These are phyloP conservation scores for Cytospora piceicola DNA, from an alignment of 2,329 filamentous ascomycete species.

Conservation along the genomic window DNA sequence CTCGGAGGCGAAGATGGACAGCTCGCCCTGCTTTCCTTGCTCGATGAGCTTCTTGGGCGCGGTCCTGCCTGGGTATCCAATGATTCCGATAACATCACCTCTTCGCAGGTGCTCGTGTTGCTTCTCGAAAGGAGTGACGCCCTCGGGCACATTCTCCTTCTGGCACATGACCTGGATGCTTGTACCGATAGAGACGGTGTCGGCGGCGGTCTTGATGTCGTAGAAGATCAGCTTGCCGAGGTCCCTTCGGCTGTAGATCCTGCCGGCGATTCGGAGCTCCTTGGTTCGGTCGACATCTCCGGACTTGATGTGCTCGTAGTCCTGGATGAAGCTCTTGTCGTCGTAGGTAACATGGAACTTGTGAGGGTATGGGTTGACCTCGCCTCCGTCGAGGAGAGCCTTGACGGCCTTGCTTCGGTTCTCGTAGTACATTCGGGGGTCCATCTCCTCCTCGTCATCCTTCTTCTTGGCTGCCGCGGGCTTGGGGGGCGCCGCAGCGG, in stretches of 20 bases:
- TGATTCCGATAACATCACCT: slow-evolving; percentile 90
- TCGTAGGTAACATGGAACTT: slow-evolving; percentile 87
- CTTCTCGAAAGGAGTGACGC: slow-evolving; percentile 71
- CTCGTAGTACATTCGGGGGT: slow-evolving; percentile 82
- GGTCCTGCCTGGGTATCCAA: slow-evolving; percentile 83
- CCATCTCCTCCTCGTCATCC: slow-evolving; percentile 64
- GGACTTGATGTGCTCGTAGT: slow-evolving; percentile 76
- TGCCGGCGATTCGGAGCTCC: slow-evolving; percentile 76
- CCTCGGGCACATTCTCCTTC: slow-evolving; percentile 73
- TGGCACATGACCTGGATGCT: slow-evolving; percentile 94
- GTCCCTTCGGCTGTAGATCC: slow-evolving; percentile 86
- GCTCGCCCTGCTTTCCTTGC: slow-evolving; percentile 79
- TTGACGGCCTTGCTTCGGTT: slow-evolving; percentile 83
- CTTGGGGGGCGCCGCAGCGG: slow-evolving; percentile 56
- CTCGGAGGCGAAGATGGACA: slow-evolving; percentile 90
- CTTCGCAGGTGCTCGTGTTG: slow-evolving; percentile 89
- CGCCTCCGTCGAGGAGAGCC: slow-evolving; percentile 71
- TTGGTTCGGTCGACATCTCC: slow-evolving; percentile 81
- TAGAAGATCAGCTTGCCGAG: slow-evolving; percentile 92
- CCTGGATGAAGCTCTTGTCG: slow-evolving; percentile 75
- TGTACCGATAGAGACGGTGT: slow-evolving; percentile 63
- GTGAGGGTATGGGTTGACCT: slow-evolving; percentile 89
- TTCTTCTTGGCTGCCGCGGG: slow-evolving; percentile 57
- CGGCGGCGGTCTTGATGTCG: slow-evolving; percentile 69
- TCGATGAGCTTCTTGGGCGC: slow-evolving; percentile 86